A percentile compares a stretch with the other conserved stretches of the same genome.
phyloP scores from a whole-genome alignment of 306 rosid species.

The Vigna trinervia region DNA sequence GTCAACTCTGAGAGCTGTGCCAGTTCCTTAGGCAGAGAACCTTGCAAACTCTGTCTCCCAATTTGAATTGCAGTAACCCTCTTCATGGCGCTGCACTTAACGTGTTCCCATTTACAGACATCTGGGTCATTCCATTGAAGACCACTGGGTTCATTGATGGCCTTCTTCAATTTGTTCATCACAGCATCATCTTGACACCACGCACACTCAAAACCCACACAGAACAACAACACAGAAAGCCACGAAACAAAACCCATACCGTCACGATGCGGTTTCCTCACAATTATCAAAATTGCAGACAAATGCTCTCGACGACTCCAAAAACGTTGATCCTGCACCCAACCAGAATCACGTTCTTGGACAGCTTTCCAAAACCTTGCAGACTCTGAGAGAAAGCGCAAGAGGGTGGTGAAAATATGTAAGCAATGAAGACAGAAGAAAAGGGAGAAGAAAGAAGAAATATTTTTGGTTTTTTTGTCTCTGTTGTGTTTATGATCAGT shows the following conservation, averaged over 20 bases:
- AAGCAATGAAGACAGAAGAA: background rate
- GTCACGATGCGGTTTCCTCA: background rate
- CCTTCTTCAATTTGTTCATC: constrained; percentile 52
- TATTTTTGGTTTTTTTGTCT: background rate
- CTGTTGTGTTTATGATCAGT: background rate
- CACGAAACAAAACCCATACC: constrained; percentile 42
- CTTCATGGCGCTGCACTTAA: constrained; percentile 39
- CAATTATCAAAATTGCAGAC: background rate
- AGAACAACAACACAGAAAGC: background rate
- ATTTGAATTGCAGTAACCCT: constrained; percentile 59
- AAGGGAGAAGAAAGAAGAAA: background rate
- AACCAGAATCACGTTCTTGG: background rate
- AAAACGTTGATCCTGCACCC: background rate
- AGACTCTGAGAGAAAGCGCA: background rate
- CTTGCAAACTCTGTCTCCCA: constrained; percentile 52
- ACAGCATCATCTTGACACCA: constrained; percentile 63
- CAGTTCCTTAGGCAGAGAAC: constrained; percentile 62
- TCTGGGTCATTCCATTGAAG: constrained; percentile 61
- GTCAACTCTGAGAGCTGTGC: constrained; percentile 48
- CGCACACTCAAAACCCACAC: constrained; percentile 22
- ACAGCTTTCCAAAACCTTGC: background rate
- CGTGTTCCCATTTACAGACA: constrained; percentile 52
- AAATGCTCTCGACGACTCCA: background rate
- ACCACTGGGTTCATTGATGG: constrained; percentile 32
- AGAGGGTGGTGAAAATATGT: background rate